Evolutionary conservation across 371 early-diverging fungal genomes (phyloP), one percentile per base, ranked within the genome.

Genomic region (Haplosporangium sp.): DNA sequence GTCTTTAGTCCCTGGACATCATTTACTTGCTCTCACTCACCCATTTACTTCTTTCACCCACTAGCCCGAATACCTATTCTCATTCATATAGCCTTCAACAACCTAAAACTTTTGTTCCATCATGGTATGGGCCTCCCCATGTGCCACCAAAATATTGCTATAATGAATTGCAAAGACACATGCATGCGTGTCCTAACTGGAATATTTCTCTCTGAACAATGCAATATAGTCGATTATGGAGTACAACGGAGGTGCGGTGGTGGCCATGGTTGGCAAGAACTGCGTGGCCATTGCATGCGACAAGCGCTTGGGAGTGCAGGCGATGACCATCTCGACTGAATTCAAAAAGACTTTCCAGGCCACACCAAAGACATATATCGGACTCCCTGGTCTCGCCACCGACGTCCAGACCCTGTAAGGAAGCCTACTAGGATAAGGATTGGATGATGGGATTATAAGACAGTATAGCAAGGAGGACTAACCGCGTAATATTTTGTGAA

Each of bases 281-380:
- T 98, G 98, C 82, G 98, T 99, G 8, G 98, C 98, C 53, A 97
- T 99, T 73, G 99, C 98, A 5, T 90, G 95, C 40, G 99, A 99
- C 87, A 95, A 92, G 76, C 91, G 95, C 66, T 83, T 95, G 40
- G 98, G 99, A 50, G 90, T 93, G 61, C 96, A 98, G 74, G 91
- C 93, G 70, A 89, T 98, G 89, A 99, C 99, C 20, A 90, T 99
- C 18, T 90, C 93, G 57, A 96, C 91, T 54, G 92, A 97, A 64
- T 98, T 99, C 80, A 90, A 93, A 83, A 98, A 99, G 87, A 90
- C 99, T 57, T 98, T 96, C 81, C 86, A 86, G 57, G 91, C 95
- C 52, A 95, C 94, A 41, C 93, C 95, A 76, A 93, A 92, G 81
- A 83, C 93, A 52, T 96, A 90, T 76, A 85, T 97, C 74, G 99